Evolutionary conservation across 1,284 basidiomycete genomes (phyloP).

Genomic region (Apiotrichum laibachii): DNA sequence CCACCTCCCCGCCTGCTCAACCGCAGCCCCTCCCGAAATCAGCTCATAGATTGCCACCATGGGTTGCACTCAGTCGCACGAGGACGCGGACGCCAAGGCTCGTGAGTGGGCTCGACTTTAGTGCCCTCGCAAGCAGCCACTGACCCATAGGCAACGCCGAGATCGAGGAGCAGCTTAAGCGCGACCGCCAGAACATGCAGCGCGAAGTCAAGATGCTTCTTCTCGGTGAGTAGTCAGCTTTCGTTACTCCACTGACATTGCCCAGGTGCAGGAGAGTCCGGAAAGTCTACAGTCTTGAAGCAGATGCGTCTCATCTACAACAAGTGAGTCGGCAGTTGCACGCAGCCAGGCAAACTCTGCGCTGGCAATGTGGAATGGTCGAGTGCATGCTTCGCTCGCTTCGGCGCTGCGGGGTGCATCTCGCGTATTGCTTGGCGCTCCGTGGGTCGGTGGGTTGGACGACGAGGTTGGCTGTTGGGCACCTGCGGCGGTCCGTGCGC

Average conservation of each 20-base stretch:
- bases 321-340: slow-evolving; percentile 35
- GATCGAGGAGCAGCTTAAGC: slow-evolving; percentile 92
- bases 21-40: not conserved
- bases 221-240: slow-evolving; percentile 57
- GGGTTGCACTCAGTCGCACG: slow-evolving; percentile 54
- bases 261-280: slow-evolving; percentile 75
- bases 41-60: slow-evolving; percentile 25
- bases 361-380: not conserved
- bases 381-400: not conserved
- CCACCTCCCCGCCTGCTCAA: not conserved
- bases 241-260: not conserved
- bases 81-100: slow-evolving; percentile 51
- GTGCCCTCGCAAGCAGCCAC: not conserved
- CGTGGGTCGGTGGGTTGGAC: not conserved
- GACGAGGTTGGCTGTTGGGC: too few species aligned
- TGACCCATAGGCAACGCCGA: slow-evolving; percentile 66
- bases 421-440: not conserved
- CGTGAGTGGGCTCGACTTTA: slow-evolving; percentile 31
- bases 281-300: slow-evolving; percentile 85
- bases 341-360: not conserved
- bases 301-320: slow-evolving; percentile 95
- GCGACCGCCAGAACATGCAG: slow-evolving; percentile 84
- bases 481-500: not conserved
- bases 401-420: not conserved
- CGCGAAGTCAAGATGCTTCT: slow-evolving; percentile 82